These are phyloP conservation scores for Rubia tinctorum DNA, from an alignment of 305 asterid genomes.

Conservation along the genomic window DNA sequence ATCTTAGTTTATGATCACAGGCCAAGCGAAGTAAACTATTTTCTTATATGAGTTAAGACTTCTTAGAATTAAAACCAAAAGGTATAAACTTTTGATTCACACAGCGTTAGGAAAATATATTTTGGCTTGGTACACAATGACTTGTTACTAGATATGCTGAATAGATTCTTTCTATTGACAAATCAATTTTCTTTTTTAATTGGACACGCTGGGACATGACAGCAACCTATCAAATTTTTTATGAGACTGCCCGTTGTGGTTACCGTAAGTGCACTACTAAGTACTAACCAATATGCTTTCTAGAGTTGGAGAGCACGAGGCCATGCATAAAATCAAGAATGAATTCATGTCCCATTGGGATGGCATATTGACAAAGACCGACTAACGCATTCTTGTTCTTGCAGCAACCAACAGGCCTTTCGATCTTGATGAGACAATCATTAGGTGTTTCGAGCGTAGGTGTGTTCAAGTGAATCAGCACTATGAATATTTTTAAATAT, in stretches of 20 bases:
- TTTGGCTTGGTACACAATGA: too few species aligned
- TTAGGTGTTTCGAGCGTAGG: slow-evolving; percentile 98
- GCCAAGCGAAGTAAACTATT: background rate
- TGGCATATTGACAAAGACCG: slow-evolving; percentile 81
- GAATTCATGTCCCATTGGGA: slow-evolving; percentile 99
- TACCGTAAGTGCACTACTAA: too few species aligned
- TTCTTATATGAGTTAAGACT: background rate
- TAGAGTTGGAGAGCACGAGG: slow-evolving; percentile 89
- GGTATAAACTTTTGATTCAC: background rate
- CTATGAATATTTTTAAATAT: background rate
- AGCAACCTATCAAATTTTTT: too few species aligned
- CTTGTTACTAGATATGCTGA: background rate
- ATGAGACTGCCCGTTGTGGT: too few species aligned
- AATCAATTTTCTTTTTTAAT: background rate
- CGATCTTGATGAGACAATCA: slow-evolving; percentile 97
- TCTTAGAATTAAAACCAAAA: background rate
- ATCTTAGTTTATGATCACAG: background rate
- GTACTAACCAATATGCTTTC: too few species aligned
- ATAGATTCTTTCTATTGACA: background rate
- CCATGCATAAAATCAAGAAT: slow-evolving; percentile 91
- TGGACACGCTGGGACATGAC: background rate
- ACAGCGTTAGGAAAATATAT: background rate
- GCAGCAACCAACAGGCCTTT: slow-evolving; percentile 98
- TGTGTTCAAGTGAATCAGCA: slow-evolving; percentile 16
- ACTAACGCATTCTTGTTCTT: slow-evolving; percentile 93